A percentile compares a stretch with the other conserved stretches of the same genome.
These are phyloP conservation scores for Globisporangium spinosum DNA, from an alignment of 352 stramenopile species.

Conservation along the genomic window DNA sequence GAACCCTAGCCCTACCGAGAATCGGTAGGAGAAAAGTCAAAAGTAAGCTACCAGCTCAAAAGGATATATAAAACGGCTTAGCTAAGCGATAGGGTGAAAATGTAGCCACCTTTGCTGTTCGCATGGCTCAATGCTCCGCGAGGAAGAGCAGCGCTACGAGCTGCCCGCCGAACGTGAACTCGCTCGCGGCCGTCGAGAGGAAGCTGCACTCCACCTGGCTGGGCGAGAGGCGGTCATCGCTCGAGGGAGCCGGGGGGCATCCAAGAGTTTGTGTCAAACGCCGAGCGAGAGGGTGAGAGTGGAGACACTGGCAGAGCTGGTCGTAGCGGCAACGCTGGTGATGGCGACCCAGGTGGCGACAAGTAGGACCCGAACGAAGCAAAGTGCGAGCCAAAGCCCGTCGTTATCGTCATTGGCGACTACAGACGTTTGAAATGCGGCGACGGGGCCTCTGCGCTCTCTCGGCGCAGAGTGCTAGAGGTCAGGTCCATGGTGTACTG, in stretches of 20 bases:
- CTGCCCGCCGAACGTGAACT: slow-evolving; percentile 43
- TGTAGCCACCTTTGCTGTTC: too few species aligned
- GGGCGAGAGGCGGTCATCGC: slow-evolving; percentile 24
- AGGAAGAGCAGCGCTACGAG: slow-evolving; percentile 49
- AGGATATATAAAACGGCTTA: too few species aligned
- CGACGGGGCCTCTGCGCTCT: slow-evolving; percentile 26
- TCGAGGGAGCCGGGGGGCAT: neutral
- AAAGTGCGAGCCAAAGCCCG: slow-evolving; percentile 26
- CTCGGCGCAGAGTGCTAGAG: slow-evolving; percentile 20
- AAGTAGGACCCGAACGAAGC: slow-evolving; percentile 31
- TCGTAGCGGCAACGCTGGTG: slow-evolving; percentile 6
- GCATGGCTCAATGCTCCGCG: neutral
- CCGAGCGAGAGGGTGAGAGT: neutral
- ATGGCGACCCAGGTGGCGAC: neutral
- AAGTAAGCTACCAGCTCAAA: too few species aligned
- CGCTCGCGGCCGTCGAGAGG: slow-evolving; percentile 24
- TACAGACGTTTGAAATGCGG: slow-evolving; percentile 21
- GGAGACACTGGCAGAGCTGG: slow-evolving; percentile 3
- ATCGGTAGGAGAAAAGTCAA: too few species aligned
- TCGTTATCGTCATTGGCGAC: slow-evolving; percentile 19
- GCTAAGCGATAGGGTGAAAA: too few species aligned
- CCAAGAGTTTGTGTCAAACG: neutral
- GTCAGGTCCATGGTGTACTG: slow-evolving; percentile 37
- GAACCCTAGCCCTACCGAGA: too few species aligned
- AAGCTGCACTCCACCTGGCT: slow-evolving; percentile 30